Evolutionary conservation across 306 rosid genomes (phyloP), one percentile per base, ranked within the genome.

Genomic region (Quercus ilex): DNA sequence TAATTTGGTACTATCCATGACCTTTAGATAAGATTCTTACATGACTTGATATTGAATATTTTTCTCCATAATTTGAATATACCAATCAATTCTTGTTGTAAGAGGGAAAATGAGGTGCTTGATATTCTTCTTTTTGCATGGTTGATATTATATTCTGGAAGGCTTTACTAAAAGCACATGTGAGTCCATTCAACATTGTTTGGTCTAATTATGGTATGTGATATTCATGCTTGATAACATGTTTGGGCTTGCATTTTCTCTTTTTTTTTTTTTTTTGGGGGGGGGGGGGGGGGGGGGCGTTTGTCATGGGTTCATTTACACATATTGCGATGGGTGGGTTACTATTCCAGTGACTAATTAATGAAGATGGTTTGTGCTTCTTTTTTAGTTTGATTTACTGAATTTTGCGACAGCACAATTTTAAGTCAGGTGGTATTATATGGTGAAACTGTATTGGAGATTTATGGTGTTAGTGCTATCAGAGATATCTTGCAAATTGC

Each of bases 391-490:
- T 49, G 53, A 13, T 49, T 49, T 49, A 49, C 17, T 74, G 72
- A 80, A 25, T 62, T 28, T 55, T 21, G 69, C 38, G 78, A 30
- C 68, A 52, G 64, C 62, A 60, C 60, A 64, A 46, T 49, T 49
- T 18, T 35, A 10, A 28, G 58, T 56, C 46, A 8, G 30, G 26
- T 70, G 56, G 25, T 19, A 21, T 18, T 77, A 21, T 55, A 20
- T 55, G 12, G 20, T 5, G 20, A 69, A 14, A 15, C 33, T 74
- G 38, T 51, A 21, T 43, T 72, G 60, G 69, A 63, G 30, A 41
- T 49, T 38, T 68, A 41, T 57, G 74, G 59, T 17, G 4, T 57
- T 49, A 73, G 55, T 41, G 74, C 70, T 38, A 55, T 78, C 3
- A 46, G 35, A 71, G 49, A n/a, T 60, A 52, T 49, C 43, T 55